Percentiles rank a stretch among this genome's conserved stretches.
Evolutionary conservation across 1,139 yeast genomes (phyloP).

Genomic region (Protomyces inouyei): DNA sequence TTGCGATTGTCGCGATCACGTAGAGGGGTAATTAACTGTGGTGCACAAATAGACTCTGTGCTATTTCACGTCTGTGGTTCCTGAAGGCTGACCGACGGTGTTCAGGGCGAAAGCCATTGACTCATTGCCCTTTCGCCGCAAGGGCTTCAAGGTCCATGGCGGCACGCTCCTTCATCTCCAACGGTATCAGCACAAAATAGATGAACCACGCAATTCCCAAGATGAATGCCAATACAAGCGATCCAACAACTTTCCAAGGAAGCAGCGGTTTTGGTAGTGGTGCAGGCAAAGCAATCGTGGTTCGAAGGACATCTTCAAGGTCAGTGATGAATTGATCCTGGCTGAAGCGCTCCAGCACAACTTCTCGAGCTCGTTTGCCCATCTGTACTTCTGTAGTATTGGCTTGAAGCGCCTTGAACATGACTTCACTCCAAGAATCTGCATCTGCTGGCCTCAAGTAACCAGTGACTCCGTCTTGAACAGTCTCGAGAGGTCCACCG

Average conservation of each 20-base stretch:
- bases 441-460: constrained; percentile 58
- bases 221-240: background rate
- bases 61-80: too few relatives aligned
- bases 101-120: too few relatives aligned
- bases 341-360: constrained; percentile 55
- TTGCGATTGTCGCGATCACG: too few relatives aligned
- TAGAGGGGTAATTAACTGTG: too few relatives aligned
- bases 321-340: constrained; percentile 57
- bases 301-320: constrained; percentile 41
- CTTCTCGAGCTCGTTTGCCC: constrained; percentile 50
- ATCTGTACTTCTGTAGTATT: constrained; percentile 41
- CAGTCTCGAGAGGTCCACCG: constrained; percentile 92
- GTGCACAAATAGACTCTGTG: too few relatives aligned
- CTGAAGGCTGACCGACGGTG: too few relatives aligned
- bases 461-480: constrained; percentile 65
- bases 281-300: background rate
- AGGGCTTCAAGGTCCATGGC: background rate
- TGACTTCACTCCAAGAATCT: constrained; percentile 58
- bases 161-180: background rate
- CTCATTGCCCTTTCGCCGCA: too few relatives aligned
- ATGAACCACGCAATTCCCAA: background rate
- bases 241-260: background rate
- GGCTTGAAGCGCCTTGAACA: constrained; percentile 44
- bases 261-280: background rate
- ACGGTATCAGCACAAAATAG: background rate